Percentiles rank a stretch among this genome's conserved stretches.
Evolutionary conservation across 163 green algal genomes (phyloP).

Genomic region (Scenedesmus sp.): DNA sequence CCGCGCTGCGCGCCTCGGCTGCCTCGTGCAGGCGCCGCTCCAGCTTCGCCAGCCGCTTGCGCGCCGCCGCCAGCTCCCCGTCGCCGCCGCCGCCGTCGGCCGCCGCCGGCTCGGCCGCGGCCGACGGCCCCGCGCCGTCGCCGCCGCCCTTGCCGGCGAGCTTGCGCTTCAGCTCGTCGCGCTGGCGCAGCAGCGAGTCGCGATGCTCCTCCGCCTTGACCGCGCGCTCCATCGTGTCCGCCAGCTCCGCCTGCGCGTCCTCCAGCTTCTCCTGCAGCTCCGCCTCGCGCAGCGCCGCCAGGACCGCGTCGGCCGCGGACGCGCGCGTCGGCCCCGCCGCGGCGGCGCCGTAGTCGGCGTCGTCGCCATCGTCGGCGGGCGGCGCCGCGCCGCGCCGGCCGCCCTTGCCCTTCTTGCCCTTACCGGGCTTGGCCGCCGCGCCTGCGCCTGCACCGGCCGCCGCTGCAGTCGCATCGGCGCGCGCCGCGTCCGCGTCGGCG

Average conservation of each 20-base stretch:
- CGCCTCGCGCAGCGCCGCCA: neutral
- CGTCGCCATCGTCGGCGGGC: neutral
- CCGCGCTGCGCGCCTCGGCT: neutral
- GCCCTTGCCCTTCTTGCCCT: neutral
- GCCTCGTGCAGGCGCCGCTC: neutral
- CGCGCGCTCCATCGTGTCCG: neutral
- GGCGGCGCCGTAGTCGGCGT: neutral
- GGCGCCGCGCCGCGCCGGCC: no score
- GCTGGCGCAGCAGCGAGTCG: neutral
- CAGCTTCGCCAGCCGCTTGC: neutral
- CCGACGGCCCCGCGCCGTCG: neutral
- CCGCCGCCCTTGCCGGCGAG: no score
- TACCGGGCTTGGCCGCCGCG: neutral
- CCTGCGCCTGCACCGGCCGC: neutral
- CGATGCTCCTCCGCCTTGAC: neutral
- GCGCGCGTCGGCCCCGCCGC: no score
- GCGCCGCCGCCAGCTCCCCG: neutral
- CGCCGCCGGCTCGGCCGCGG: neutral
- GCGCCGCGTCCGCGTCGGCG: no score
- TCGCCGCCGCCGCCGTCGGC: neutral
- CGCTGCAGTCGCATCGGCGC: neutral
- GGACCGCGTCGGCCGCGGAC: neutral
- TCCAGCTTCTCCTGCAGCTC: conserved; percentile 1
- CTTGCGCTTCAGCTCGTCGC: conserved; percentile 8
- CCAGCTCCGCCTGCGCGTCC: neutral